Evolutionary conservation across 139 green algal genomes (phyloP), one percentile per base, ranked within the genome.

Genomic region (Volvox africanus): DNA sequence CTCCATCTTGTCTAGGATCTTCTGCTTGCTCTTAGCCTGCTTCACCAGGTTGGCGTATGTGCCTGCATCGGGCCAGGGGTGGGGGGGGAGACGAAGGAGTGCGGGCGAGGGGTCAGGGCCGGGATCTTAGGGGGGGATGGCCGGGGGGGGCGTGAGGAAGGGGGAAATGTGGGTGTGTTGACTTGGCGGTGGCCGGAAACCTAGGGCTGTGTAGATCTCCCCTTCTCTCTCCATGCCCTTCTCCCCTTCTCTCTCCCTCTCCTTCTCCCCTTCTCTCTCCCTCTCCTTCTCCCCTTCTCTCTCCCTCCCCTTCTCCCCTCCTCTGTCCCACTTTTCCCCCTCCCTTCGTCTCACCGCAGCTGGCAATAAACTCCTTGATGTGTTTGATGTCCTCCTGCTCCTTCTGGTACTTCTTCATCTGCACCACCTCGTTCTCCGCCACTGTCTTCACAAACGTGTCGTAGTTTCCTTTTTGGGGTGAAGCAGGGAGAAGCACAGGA

Each of bases 391-490:
- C 92, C 77, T 98, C 96, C 88, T 98, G 97, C 93, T 98, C 97
- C 91, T 95, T 98, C 92, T 97, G 93, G 88, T 98, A 99, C 94
- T 99, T 98, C 94, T 99, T 99, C 95, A 97, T 96, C 94, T 99
- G 98, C 61, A 98, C 96, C 61, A 98, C 94, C 93, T 99, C 97
- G 44, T 98, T 92, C 92, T 99, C 97, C 17, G 89, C 73, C 13
- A 97, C 89, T 13, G 97, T 99, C 88, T 96, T 96, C 22, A 96
- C 78, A 87, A 97, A 99, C 2, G 95, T 97, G 95, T 99, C 97
- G 92, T 98, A 98, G 92, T 98, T 96, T 55, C 96, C 83, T 88
- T 62, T 14, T 2, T 30, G 21, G 32, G 13, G 12, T 80, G 33
- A 32, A 32, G 18, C 17, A 32, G 33, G n/a, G n/a, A 22, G 24